Evolutionary conservation across 495 filamentous ascomycete species (phyloP).

Genomic region (Tuber brumale): DNA sequence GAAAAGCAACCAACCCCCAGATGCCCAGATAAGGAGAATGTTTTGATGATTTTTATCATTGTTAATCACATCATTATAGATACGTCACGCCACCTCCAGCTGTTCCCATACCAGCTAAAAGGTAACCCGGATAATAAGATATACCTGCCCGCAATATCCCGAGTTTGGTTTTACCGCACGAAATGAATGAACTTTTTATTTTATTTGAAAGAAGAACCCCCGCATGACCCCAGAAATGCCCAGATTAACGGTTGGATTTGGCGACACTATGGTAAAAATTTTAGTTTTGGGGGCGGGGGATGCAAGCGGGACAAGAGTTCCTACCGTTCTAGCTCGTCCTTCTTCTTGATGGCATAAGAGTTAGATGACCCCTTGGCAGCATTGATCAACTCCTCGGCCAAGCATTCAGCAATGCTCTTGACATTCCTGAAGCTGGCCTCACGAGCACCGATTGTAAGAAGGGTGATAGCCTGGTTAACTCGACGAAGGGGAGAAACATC

Average conservation of each 20-base stretch:
- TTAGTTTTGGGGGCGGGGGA: slow-evolving; percentile 11
- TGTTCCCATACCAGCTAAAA: not conserved
- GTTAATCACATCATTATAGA: not conserved
- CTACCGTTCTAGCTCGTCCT: slow-evolving; percentile 93
- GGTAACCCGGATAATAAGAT: not conserved
- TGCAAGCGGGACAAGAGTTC: not conserved
- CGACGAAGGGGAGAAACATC: slow-evolving; percentile 98
- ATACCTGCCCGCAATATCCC: not conserved
- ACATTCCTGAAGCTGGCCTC: slow-evolving; percentile 98
- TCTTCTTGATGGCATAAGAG: slow-evolving; percentile 99
- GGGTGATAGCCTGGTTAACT: slow-evolving; percentile 98
- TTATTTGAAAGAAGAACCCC: not conserved
- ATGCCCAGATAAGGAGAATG: not conserved
- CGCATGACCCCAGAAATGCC: not conserved
- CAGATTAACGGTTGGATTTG: slow-evolving; percentile 92
- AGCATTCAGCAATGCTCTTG: slow-evolving; percentile 96
- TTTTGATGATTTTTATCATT: not conserved
- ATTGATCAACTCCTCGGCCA: slow-evolving; percentile 99
- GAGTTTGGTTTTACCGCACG: not conserved
- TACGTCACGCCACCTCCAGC: not conserved
- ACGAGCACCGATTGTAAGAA: slow-evolving; percentile 93
- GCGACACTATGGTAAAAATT: slow-evolving; percentile 60
- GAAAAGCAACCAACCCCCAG: not conserved
- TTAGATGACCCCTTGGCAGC: slow-evolving; percentile 99
- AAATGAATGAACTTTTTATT: slow-evolving; percentile 5